phyloP scores from a whole-genome alignment of 129 eudicot genomes.

The Escallonia herrerae region DNA sequence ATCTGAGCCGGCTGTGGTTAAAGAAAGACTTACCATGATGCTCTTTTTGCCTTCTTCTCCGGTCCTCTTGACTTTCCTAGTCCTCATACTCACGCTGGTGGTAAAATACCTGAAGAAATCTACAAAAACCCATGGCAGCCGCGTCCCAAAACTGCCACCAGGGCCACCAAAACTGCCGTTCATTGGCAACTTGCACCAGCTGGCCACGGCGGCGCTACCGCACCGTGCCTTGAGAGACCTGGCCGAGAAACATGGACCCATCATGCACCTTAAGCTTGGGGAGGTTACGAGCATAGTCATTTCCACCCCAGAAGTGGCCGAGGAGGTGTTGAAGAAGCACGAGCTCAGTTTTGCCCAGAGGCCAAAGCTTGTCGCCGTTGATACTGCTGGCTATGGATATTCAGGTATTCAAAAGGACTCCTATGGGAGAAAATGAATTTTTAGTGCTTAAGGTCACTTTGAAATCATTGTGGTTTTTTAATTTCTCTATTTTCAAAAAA shows the following conservation, averaged over 20 bases:
- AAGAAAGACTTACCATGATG: too few relatives aligned
- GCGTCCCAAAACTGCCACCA: neutral
- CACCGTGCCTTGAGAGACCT: too few relatives aligned
- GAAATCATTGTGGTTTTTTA: too few relatives aligned
- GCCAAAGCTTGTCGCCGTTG: neutral
- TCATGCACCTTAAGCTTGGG: constrained; percentile 9
- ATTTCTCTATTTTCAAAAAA: too few relatives aligned
- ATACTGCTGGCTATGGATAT: neutral
- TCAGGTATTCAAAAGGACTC: too few relatives aligned
- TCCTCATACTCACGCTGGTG: neutral
- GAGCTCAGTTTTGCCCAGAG: constrained; percentile 4
- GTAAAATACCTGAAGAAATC: neutral
- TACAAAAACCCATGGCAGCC: neutral
- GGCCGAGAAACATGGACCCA: constrained; percentile 6
- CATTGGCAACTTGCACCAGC: too few relatives aligned
- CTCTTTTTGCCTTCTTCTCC: too few relatives aligned
- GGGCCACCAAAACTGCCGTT: constrained; percentile 10
- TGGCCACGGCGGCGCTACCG: too few relatives aligned
- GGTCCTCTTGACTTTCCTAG: too few relatives aligned
- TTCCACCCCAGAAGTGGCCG: constrained; percentile 6
- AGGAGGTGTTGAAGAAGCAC: constrained; percentile 3
- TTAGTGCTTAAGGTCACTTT: too few relatives aligned
- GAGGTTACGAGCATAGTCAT: neutral
- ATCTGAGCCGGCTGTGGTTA: too few relatives aligned
- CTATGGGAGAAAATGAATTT: too few relatives aligned